These are phyloP conservation scores for Capronia coronata DNA, from an alignment of 2,329 filamentous ascomycete genomes.

Conservation along the genomic window DNA sequence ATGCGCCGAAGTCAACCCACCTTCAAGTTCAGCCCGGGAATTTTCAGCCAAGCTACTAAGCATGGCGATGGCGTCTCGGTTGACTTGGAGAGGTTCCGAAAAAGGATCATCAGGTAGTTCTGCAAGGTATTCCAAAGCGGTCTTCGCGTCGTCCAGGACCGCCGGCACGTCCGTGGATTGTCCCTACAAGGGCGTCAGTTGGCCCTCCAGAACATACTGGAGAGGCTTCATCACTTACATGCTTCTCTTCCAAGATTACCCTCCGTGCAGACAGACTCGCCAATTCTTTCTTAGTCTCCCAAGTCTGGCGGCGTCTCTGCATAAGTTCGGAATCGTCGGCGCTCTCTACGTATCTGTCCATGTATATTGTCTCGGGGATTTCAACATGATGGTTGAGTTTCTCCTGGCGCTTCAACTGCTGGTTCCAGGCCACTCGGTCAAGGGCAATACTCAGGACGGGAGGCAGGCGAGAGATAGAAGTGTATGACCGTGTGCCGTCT, in stretches of 20 bases:
- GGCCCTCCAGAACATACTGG: not conserved
- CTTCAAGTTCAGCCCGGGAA: conserved; percentile 20
- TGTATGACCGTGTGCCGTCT: conserved; percentile 57
- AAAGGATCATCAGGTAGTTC: conserved; percentile 12
- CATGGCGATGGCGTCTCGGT: conserved; percentile 15
- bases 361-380: conserved; percentile 72
- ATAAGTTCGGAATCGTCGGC: conserved; percentile 56
- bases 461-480: conserved; percentile 67
- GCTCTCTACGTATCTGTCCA: conserved; percentile 81
- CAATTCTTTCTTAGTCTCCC: conserved; percentile 65
- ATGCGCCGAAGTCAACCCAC: not conserved
- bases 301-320: conserved; percentile 60
- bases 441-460: conserved; percentile 86
- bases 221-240: conserved; percentile 12
- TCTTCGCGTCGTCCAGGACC: conserved; percentile 24
- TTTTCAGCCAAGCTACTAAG: conserved; percentile 21
- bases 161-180: conserved; percentile 22
- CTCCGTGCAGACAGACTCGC: conserved; percentile 47
- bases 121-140: conserved; percentile 21
- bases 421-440: conserved; percentile 70
- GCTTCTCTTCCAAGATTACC: conserved; percentile 34
- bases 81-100: conserved; percentile 17
- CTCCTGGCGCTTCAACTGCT: conserved; percentile 50
- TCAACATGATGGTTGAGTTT: conserved; percentile 74
- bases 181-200: conserved; percentile 13